These are phyloP conservation scores for Lathyrus tuberosus DNA, from an alignment of 306 rosid species.

Conservation along the genomic window DNA sequence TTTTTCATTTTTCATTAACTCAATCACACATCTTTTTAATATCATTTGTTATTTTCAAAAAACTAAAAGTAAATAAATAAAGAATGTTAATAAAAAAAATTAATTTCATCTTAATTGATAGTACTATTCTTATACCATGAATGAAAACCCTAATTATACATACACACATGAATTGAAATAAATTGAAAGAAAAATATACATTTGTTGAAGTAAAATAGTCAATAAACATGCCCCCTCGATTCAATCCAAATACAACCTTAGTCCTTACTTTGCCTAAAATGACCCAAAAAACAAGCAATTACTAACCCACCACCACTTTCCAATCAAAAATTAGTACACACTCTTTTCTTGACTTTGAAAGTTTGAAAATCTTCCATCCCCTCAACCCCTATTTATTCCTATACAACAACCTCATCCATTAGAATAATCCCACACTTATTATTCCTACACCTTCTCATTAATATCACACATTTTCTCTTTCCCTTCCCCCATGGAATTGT, in stretches of 20 bases:
- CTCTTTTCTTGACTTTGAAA: conserved; percentile 69
- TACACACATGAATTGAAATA: neutral
- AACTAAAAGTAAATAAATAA: too few species aligned
- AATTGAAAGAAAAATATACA: neutral
- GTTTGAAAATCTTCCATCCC: conserved; percentile 19
- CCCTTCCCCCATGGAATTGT: conserved; percentile 34
- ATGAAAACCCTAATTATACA: neutral
- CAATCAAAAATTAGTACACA: conserved; percentile 58
- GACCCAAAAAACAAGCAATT: conserved; percentile 60
- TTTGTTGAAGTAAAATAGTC: conserved; percentile 30
- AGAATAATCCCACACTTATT: conserved; percentile 69
- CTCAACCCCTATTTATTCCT: conserved; percentile 63
- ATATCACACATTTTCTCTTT: conserved; percentile 5
- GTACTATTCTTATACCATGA: too few species aligned
- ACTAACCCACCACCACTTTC: conserved; percentile 78
- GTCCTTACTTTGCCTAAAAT: conserved; percentile 51
- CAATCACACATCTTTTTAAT: too few species aligned
- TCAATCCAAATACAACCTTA: conserved; percentile 66
- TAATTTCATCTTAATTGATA: too few species aligned
- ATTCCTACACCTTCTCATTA: conserved; percentile 39
- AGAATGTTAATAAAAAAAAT: too few species aligned
- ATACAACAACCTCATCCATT: conserved; percentile 84
- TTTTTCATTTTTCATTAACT: too few species aligned
- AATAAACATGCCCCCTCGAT: conserved; percentile 89
- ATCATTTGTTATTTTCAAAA: too few species aligned